Evolutionary conservation across 2,329 filamentous ascomycete species (phyloP).

Genomic region (Cercospora zeae-maydis): DNA sequence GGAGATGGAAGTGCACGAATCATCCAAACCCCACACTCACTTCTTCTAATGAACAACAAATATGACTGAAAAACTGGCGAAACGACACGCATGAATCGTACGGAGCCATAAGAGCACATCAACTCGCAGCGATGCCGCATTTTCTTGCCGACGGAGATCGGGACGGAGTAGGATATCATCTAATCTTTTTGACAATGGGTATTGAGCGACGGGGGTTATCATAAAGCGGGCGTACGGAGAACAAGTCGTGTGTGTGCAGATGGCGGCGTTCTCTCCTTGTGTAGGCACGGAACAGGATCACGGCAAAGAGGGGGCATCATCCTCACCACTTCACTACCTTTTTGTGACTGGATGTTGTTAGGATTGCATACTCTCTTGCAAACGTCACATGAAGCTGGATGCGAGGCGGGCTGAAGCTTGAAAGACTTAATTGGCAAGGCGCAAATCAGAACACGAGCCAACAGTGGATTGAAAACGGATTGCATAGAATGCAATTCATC

Average conservation of each 20-base stretch:
- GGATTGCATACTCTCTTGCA: slow-evolving; percentile 24
- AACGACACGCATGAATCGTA: slow-evolving; percentile 21
- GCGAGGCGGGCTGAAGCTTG: slow-evolving; percentile 2
- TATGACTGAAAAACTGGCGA: slow-evolving; percentile 17
- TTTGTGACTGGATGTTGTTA: slow-evolving; percentile 21
- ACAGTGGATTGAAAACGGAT: background rate
- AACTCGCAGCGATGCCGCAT: slow-evolving; percentile 13
- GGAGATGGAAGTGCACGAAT: slow-evolving; percentile 99
- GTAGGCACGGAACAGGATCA: background rate
- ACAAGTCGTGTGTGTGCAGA: slow-evolving; percentile 3
- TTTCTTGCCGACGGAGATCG: slow-evolving; percentile 12
- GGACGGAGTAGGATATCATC: slow-evolving; percentile 22
- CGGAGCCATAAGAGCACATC: slow-evolving; percentile 20
- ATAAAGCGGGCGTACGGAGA: slow-evolving; percentile 12
- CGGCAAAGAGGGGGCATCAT: background rate
- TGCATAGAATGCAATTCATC: slow-evolving; percentile 1
- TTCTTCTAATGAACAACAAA: slow-evolving; percentile 74
- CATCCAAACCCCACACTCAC: slow-evolving; percentile 98
- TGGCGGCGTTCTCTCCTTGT: slow-evolving; percentile 11
- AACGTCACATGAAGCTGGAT: slow-evolving; percentile 7
- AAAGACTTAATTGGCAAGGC: background rate
- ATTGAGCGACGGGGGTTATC: slow-evolving; percentile 15
- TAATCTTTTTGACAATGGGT: slow-evolving; percentile 19
- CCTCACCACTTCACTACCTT: slow-evolving; percentile 11
- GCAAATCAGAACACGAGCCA: background rate